phyloP scores from a whole-genome alignment of 73 alveolate genomes.

The Tetrahymena borealis region DNA sequence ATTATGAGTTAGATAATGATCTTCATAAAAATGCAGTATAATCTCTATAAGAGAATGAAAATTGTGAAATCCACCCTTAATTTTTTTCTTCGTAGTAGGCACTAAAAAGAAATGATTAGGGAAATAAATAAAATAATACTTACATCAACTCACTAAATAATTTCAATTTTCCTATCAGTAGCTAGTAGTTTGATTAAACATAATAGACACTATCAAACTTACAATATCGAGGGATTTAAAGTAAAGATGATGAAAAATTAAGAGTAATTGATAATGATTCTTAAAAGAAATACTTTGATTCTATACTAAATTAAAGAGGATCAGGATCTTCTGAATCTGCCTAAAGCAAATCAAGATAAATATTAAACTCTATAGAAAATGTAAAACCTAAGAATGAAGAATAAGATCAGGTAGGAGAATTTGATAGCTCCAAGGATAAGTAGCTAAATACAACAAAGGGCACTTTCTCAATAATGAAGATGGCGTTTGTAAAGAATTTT shows the following conservation, averaged over 20 bases:
- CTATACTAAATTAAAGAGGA: not conserved
- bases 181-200: not conserved
- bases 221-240: not conserved
- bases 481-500: not conserved
- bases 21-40: too few relatives aligned
- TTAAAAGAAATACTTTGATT: not conserved
- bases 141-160: not conserved
- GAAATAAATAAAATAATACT: not conserved
- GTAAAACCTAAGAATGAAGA: not conserved
- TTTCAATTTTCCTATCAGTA: not conserved
- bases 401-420: not conserved
- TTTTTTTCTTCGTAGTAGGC: not conserved
- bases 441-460: not conserved
- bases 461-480: not conserved
- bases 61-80: too few relatives aligned
- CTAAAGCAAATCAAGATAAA: not conserved
- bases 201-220: not conserved
- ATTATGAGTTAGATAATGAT: not conserved
- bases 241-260: too few relatives aligned
- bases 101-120: not conserved
- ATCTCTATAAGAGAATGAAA: too few relatives aligned
- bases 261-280: not conserved
- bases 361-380: not conserved
- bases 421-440: not conserved
- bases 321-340: not conserved